Conservation (phyloP, 768 basidiomycete genomes). For the Amanita exitialis region DNA sequence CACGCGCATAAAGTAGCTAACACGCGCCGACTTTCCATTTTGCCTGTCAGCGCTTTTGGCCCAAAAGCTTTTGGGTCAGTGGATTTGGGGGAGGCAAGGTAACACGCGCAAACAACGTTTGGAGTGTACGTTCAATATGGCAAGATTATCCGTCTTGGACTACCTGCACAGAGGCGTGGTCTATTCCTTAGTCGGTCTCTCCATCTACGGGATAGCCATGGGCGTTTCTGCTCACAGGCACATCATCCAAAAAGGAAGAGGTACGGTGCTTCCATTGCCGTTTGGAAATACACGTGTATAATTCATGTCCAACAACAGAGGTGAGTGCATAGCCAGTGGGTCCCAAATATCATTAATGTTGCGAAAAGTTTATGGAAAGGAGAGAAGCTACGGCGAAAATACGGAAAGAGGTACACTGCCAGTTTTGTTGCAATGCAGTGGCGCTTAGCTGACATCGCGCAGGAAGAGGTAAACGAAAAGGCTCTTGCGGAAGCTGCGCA, state of each 20-base stretch:
- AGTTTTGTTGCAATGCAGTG: neutral
- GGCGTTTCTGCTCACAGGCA: conserved; percentile 43
- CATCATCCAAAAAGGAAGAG: conserved; percentile 44
- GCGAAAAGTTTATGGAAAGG: conserved; percentile 21
- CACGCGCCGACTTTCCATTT: neutral
- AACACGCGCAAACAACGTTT: neutral
- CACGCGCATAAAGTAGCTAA: conserved; percentile 20
- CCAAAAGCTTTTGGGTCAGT: no score
- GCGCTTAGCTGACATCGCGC: conserved; percentile 10
- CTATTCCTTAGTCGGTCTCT: conserved; percentile 39
- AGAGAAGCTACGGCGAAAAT: conserved; percentile 17
- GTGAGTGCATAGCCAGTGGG: conserved; percentile 13
- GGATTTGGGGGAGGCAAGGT: no score
- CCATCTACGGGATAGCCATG: conserved; percentile 42
- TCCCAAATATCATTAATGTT: conserved; percentile 1
- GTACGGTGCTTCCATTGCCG: conserved; percentile 21
- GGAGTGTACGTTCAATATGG: neutral
- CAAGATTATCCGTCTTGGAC: conserved; percentile 27
- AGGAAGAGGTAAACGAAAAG: conserved; percentile 31
- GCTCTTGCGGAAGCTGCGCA: conserved; percentile 32
- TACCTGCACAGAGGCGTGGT: conserved; percentile 46
- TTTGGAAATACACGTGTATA: conserved; percentile 5
- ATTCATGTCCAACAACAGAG: conserved; percentile 17
- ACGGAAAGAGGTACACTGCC: conserved; percentile 18
- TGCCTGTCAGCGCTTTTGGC: neutral